These are phyloP conservation scores for Exutisphaerella laricina DNA, from an alignment of 2,329 filamentous ascomycete genomes.

Conservation along the genomic window DNA sequence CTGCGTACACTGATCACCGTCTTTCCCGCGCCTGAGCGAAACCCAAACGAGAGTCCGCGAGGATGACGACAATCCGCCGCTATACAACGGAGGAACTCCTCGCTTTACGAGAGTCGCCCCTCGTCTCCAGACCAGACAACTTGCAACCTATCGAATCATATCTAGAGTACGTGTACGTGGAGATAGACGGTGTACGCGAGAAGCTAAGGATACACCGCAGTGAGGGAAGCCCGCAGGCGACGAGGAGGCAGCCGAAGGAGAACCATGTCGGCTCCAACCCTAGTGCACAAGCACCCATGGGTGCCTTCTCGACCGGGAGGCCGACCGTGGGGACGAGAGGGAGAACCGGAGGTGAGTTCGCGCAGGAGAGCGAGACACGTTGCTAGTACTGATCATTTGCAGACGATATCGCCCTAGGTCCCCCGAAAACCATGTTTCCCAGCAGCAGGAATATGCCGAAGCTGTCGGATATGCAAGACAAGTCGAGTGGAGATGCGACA, in stretches of 20 bases:
- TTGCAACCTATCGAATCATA: conserved; percentile 86
- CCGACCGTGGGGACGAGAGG: conserved; percentile 26
- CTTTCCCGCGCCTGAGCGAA: conserved; percentile 5
- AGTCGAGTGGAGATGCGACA: conserved; percentile 30
- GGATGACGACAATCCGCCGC: conserved; percentile 41
- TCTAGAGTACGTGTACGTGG: conserved; percentile 68
- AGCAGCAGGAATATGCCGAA: conserved; percentile 59
- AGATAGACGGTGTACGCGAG: conserved; percentile 31
- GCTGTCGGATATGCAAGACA: conserved; percentile 27
- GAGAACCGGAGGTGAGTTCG: conserved; percentile 14
- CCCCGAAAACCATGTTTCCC: conserved; percentile 75
- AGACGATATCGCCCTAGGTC: conserved; percentile 81
- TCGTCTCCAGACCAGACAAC: conserved; percentile 72
- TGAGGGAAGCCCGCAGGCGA: conserved; percentile 23
- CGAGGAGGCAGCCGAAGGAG: conserved; percentile 7
- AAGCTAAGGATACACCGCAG: conserved; percentile 37
- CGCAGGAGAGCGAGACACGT: too few species aligned
- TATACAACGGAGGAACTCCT: conserved; percentile 75
- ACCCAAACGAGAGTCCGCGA: conserved; percentile 3
- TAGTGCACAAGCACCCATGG: conserved; percentile 28
- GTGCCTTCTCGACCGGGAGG: conserved; percentile 33
- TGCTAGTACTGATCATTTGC: conserved; percentile 47
- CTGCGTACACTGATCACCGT: conserved; percentile 1
- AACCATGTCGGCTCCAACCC: conserved; percentile 4
- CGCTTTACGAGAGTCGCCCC: conserved; percentile 70